Percentiles rank a stretch among this genome's conserved stretches.
Conservation (phyloP, 805 yeast species). For the Candida sithepensis region DNA sequence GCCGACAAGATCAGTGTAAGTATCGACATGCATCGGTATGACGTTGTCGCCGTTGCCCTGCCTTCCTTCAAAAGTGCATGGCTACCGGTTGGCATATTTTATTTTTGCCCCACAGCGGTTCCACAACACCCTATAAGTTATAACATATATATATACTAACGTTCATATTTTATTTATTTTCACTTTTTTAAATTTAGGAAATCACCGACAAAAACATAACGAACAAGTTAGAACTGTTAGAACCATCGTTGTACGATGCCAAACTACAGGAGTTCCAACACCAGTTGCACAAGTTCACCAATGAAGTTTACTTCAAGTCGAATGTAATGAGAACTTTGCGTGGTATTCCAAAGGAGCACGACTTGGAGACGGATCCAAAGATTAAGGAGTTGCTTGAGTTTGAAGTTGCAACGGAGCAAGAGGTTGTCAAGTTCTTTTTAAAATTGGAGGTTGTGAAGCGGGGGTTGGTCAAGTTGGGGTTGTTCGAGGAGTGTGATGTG, state of each 20-base stretch:
- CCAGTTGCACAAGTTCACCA: no score
- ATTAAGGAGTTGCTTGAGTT: constrained; percentile 9
- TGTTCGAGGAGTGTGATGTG: constrained; percentile 3
- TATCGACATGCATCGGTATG: no score
- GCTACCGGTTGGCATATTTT: no score
- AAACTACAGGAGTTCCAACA: constrained; percentile 2
- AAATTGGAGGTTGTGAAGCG: constrained; percentile 15
- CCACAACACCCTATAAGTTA: no score
- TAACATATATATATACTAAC: no score
- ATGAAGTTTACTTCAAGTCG: constrained; percentile 6
- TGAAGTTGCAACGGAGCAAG: constrained; percentile 4
- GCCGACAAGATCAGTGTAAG: constrained; percentile 10
- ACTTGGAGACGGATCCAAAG: constrained; percentile 8
- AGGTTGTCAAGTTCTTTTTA: constrained; percentile 13
- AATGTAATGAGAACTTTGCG: constrained; percentile 10
- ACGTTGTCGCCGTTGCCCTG: no score
- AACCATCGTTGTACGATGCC: not conserved
- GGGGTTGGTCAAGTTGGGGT: constrained; percentile 6
- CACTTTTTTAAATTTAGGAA: no score
- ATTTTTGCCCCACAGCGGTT: not conserved
- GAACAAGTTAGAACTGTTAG: not conserved
- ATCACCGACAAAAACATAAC: not conserved
- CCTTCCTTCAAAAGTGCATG: no score
- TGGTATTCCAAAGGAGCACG: constrained; percentile 11
- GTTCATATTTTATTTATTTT: no score